These are phyloP conservation scores for Diplodia corticola DNA, from an alignment of 2,329 filamentous ascomycete genomes.

Conservation along the genomic window DNA sequence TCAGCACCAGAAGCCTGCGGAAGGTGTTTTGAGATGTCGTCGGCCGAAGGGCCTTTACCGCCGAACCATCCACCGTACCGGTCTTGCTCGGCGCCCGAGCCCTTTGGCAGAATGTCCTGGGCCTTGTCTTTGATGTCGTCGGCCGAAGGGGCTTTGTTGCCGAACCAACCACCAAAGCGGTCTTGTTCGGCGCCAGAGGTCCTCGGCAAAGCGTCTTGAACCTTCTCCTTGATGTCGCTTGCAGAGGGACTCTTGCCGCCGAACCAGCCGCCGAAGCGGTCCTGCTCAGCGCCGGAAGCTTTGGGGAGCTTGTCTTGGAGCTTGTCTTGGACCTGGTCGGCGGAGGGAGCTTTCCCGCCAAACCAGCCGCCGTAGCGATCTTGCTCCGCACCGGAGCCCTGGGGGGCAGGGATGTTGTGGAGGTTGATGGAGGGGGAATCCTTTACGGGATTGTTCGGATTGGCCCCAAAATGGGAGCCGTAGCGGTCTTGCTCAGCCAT, in stretches of 20 bases:
- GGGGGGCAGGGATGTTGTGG: slow-evolving; percentile 6
- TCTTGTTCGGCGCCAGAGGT: slow-evolving; percentile 19
- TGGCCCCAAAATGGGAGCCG: slow-evolving; percentile 17
- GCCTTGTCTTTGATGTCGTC: not conserved
- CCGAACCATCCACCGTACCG: slow-evolving; percentile 9
- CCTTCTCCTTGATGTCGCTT: slow-evolving; percentile 3
- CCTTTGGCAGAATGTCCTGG: not conserved
- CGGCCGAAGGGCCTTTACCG: not conserved
- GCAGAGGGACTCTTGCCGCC: slow-evolving; percentile 5
- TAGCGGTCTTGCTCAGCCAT: slow-evolving; percentile 24
- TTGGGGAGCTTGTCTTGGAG: slow-evolving; percentile 12
- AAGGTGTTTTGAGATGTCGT: not conserved
- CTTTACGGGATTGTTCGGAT: slow-evolving; percentile 20
- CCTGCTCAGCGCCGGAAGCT: slow-evolving; percentile 10
- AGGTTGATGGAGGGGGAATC: slow-evolving; percentile 19
- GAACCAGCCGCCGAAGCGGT: slow-evolving; percentile 20
- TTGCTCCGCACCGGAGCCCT: slow-evolving; percentile 22
- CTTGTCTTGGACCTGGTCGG: slow-evolving; percentile 9
- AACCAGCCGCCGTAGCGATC: slow-evolving; percentile 22
- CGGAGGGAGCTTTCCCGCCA: slow-evolving; percentile 15
- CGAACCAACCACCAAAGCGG: slow-evolving; percentile 14
- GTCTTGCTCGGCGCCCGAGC: slow-evolving; percentile 4
- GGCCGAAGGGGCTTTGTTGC: not conserved
- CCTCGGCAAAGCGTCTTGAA: not conserved
- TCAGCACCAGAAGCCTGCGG: slow-evolving; percentile 18